A percentile compares a stretch with the other conserved stretches of the same genome.
Conservation (phyloP, 176 grass and related monocot genomes). For the Tuctoria greenei region DNA sequence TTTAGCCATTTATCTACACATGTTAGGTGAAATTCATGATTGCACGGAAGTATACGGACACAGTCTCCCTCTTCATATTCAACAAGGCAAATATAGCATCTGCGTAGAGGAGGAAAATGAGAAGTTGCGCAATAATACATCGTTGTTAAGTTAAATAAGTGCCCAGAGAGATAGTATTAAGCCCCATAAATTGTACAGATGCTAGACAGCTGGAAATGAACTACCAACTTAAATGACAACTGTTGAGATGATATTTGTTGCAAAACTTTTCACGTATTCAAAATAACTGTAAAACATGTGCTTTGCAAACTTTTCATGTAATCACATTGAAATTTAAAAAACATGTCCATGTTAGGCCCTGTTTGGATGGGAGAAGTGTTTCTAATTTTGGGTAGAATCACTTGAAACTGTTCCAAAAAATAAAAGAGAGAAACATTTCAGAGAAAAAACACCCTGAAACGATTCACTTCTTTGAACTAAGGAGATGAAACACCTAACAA, state of each 20-base stretch:
- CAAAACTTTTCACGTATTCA: not conserved
- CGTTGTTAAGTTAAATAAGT: not conserved
- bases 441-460: no score
- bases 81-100: conserved; percentile 94
- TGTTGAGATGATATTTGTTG: not conserved
- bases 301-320: not conserved
- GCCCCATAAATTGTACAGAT: not conserved
- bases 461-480: no score
- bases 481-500: no score
- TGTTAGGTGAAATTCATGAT: conserved; percentile 94
- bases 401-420: no score
- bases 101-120: conserved; percentile 24
- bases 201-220: conserved; percentile 21
- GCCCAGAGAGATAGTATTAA: conserved; percentile 2
- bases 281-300: not conserved
- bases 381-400: no score
- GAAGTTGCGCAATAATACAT: conserved; percentile 18
- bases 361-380: no score
- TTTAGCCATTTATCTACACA: conserved; percentile 99
- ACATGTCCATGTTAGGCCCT: not conserved
- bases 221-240: conserved; percentile 34
- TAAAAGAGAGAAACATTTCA: no score
- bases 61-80: conserved; percentile 97
- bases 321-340: not conserved
- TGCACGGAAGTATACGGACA: conserved; percentile 83